Percentiles rank a stretch among this genome's conserved stretches.
These are phyloP conservation scores for Bacidia gigantensis DNA, from an alignment of 495 filamentous ascomycete species.

Conservation along the genomic window DNA sequence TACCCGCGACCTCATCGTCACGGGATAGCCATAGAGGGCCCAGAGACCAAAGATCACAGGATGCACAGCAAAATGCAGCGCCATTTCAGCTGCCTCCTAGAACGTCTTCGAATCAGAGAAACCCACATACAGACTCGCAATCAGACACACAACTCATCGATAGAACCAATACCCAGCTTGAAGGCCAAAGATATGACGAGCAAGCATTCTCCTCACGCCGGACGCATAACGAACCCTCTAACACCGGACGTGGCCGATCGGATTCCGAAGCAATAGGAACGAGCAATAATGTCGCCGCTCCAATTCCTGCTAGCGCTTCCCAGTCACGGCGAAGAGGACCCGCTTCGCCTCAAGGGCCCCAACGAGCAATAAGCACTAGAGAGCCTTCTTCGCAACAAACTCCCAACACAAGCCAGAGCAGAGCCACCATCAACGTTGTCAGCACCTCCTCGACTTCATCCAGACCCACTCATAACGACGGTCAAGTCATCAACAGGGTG, in stretches of 20 bases:
- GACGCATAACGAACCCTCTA: not conserved
- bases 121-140: slow-evolving; percentile 9
- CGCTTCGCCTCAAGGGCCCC: slow-evolving; percentile 28
- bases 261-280: slow-evolving; percentile 8
- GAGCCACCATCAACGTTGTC: slow-evolving; percentile 31
- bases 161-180: slow-evolving; percentile 9
- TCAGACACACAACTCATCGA: slow-evolving; percentile 14
- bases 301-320: slow-evolving; percentile 29
- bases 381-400: slow-evolving; percentile 35
- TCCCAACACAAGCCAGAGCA: slow-evolving; percentile 21
- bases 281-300: slow-evolving; percentile 25
- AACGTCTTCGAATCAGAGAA: slow-evolving; percentile 43
- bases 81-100: slow-evolving; percentile 43
- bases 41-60: no score
- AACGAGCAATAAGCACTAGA: slow-evolving; percentile 33
- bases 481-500: slow-evolving; percentile 63
- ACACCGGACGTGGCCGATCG: not conserved
- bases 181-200: slow-evolving; percentile 15
- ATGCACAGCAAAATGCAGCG: slow-evolving; percentile 21
- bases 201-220: slow-evolving; percentile 12
- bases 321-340: slow-evolving; percentile 38
- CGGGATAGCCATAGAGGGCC: slow-evolving; percentile 23
- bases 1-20: slow-evolving; percentile 23
- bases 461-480: slow-evolving; percentile 35
- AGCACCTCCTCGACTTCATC: slow-evolving; percentile 22